Base-by-base conservation (phyloP, 23 red algal species). In the Cyanidiococcus yangmingshanensis region DNA sequence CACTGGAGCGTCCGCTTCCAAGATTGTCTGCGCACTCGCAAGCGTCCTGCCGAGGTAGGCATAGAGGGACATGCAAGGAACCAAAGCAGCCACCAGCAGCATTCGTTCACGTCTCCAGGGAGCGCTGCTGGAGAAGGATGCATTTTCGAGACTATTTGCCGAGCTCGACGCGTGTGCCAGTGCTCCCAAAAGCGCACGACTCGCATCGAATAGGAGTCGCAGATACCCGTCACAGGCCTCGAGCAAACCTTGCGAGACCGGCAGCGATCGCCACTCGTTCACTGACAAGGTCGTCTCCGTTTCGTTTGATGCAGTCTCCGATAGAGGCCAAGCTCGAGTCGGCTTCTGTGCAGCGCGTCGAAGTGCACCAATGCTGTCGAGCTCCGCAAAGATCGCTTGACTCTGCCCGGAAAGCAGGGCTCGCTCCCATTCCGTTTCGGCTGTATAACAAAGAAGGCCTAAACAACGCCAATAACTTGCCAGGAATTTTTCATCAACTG, bases 1-100 rank as follows among this genome's bases (percentile, higher is more conserved):
- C 63, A 12, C 7, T 3, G 63, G 63, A 7, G 15, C n/a, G 21
- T 54, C 12, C 12, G 7, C 45, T 15, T 54, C 45, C 21, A 21
- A 7, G 45, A 21, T 21, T 21, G 7, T 7, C 21, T 15, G 7
- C 7, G 7, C 12, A 21, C 7, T 21, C 45, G 45, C 7, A 12
- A 71, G 63, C 63, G 7, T 35, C 27, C n/a, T 71, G 12, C 63
- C 63, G 27, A 71, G 15, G 63, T 3, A 35, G 16, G 63, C 63
- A 35, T 71, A 71, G n/a, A 71, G 63, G 3, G 63, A 25, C 63
- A 71, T 71, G 63, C 63, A 71, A 2, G 63, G 63, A 7, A 71
- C n/a, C 32, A 71, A 17, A 25, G 32, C n/a, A 12, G 63, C 63
- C 27, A 71, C n/a, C 3, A 71, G 32, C 21, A 71, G 32, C 63